Percentiles rank a stretch among this genome's conserved stretches.
Conservation (phyloP, 495 filamentous ascomycete genomes). For the Podospora anserina region DNA sequence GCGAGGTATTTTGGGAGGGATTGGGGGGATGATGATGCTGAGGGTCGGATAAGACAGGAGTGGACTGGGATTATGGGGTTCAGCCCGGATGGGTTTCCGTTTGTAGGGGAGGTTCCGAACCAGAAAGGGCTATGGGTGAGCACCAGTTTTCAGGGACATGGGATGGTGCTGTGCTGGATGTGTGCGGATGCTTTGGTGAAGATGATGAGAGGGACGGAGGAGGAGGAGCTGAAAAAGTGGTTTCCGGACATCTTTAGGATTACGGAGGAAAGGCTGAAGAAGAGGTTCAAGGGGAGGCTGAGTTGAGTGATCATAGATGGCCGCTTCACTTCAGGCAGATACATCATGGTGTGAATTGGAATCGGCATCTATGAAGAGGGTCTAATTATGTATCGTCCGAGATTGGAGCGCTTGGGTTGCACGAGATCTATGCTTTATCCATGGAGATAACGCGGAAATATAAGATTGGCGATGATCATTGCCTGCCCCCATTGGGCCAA, state of each 20-base stretch:
- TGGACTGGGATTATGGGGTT: constrained; percentile 66
- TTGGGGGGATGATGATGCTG: constrained; percentile 58
- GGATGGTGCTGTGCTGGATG: constrained; percentile 58
- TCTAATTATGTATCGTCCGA: too few species aligned
- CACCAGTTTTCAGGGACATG: constrained; percentile 57
- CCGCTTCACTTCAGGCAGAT: too few species aligned
- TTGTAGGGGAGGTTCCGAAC: constrained; percentile 49
- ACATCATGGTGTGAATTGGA: too few species aligned
- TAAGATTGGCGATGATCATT: too few species aligned
- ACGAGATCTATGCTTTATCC: too few species aligned
- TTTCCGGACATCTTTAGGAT: constrained; percentile 52
- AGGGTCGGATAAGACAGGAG: constrained; percentile 54
- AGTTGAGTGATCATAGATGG: background rate
- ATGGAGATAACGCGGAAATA: too few species aligned
- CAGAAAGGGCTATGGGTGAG: constrained; percentile 49
- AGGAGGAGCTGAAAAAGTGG: constrained; percentile 39
- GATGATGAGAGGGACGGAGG: constrained; percentile 48
- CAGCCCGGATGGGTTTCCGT: constrained; percentile 54
- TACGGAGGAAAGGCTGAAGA: constrained; percentile 42
- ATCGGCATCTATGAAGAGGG: too few species aligned
- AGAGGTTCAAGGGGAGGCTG: constrained; percentile 40
- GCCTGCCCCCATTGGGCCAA: too few species aligned
- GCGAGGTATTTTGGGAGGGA: constrained; percentile 52
- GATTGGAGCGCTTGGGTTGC: too few species aligned
- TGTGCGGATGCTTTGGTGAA: constrained; percentile 51